Conservation (phyloP, 257 asterid species). For the Solanum boliviense region DNA sequence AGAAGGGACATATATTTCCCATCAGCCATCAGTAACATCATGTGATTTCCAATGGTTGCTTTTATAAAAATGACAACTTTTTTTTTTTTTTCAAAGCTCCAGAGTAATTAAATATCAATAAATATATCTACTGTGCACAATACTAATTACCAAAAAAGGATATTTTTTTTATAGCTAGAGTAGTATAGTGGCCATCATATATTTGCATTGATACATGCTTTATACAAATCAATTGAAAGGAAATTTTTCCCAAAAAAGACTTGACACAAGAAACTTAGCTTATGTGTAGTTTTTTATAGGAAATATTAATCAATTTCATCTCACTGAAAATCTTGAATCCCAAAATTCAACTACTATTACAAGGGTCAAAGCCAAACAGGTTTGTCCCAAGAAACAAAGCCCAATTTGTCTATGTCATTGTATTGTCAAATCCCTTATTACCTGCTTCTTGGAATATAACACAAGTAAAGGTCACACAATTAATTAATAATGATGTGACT, state of each 20-base stretch:
- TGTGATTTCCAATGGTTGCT: neutral
- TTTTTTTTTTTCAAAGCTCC: neutral
- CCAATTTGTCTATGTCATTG: neutral
- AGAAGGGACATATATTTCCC: neutral
- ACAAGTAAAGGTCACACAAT: neutral
- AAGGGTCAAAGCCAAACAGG: neutral
- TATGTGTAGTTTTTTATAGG: neutral
- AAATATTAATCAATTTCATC: neutral
- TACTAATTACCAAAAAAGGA: neutral
- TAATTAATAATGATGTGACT: neutral
- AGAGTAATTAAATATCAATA: neutral
- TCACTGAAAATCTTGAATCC: neutral
- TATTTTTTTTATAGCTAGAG: neutral
- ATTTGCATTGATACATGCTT: neutral
- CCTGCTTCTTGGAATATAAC: neutral
- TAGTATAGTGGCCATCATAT: neutral
- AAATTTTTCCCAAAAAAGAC: neutral
- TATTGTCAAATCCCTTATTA: neutral
- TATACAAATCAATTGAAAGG: neutral
- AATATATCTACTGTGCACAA: neutral
- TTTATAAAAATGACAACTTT: neutral
- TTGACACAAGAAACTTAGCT: neutral
- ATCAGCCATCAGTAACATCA: neutral
- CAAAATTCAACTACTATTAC: neutral
- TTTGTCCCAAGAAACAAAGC: neutral